These are phyloP conservation scores for Extremus antarcticus DNA, from an alignment of 495 filamentous ascomycete species.

Conservation along the genomic window DNA sequence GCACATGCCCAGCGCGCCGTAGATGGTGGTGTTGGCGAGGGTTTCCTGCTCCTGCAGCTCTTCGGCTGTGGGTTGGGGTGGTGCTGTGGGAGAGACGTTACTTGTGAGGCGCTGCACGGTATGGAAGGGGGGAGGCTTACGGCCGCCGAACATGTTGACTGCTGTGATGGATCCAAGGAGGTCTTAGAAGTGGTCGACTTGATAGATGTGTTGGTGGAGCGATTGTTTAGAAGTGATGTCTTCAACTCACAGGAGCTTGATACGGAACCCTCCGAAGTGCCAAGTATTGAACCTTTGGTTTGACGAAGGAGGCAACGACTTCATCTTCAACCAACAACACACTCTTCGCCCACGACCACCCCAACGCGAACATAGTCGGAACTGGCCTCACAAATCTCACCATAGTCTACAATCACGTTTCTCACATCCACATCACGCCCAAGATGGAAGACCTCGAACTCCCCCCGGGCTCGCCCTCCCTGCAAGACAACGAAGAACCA, in stretches of 20 bases:
- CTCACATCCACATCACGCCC: neutral
- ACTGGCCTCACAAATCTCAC: no score
- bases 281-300: no score
- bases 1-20: conserved; percentile 13
- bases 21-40: conserved; percentile 13
- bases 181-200: neutral
- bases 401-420: neutral
- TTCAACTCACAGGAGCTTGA: no score
- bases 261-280: no score
- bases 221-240: no score
- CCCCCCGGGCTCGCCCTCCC: conserved; percentile 13
- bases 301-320: no score
- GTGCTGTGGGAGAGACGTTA: conserved; percentile 13
- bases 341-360: no score
- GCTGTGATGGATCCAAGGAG: no score
- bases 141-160: conserved; percentile 23
- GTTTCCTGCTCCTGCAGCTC: conserved; percentile 16
- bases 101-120: neutral
- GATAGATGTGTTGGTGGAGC: neutral
- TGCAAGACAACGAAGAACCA: conserved; percentile 16
- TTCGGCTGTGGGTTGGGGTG: conserved; percentile 19
- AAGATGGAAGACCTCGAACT: conserved; percentile 23
- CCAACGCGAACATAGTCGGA: neutral
- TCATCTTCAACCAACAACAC: neutral
- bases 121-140: conserved; percentile 6